Evolutionary conservation across 495 filamentous ascomycete species (phyloP).

Genomic region (Pyrenopolyporus hunteri): DNA sequence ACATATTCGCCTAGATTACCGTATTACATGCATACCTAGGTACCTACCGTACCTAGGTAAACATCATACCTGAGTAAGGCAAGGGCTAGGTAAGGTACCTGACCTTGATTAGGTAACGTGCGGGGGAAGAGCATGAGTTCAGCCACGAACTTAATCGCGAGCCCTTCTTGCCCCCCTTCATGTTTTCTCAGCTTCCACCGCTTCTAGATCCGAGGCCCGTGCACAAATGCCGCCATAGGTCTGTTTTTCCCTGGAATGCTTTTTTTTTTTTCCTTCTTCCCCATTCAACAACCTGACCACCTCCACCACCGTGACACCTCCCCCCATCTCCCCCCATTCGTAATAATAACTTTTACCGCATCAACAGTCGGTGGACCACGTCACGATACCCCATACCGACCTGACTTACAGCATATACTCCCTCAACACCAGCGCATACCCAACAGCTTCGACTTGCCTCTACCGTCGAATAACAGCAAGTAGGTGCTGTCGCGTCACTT

Average conservation of each 20-base stretch:
- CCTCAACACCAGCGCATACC: neutral
- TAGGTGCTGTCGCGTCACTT: slow-evolving; percentile 2
- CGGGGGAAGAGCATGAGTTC: neutral
- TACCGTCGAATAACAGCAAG: neutral
- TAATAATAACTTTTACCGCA: slow-evolving; percentile 5
- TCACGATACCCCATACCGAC: neutral
- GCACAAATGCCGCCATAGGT: neutral
- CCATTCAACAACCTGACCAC: slow-evolving; percentile 10
- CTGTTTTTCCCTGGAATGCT: slow-evolving; percentile 6
- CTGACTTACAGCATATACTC: neutral
- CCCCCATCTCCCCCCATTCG: neutral
- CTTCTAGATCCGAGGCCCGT: slow-evolving; percentile 13
- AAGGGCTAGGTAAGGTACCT: too few species aligned
- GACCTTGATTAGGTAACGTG: neutral
- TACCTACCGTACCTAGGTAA: too few species aligned
- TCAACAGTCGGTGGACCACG: slow-evolving; percentile 11
- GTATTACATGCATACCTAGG: neutral
- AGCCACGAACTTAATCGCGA: neutral
- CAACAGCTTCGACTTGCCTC: neutral
- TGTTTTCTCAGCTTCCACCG: neutral
- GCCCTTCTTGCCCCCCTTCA: neutral
- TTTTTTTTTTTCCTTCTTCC: too few species aligned
- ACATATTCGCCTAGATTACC: too few species aligned
- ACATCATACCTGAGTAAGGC: too few species aligned
- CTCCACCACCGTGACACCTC: slow-evolving; percentile 10